Conservation (phyloP, 192 early-diverging fungal genomes). For the Coemansia sp. region DNA sequence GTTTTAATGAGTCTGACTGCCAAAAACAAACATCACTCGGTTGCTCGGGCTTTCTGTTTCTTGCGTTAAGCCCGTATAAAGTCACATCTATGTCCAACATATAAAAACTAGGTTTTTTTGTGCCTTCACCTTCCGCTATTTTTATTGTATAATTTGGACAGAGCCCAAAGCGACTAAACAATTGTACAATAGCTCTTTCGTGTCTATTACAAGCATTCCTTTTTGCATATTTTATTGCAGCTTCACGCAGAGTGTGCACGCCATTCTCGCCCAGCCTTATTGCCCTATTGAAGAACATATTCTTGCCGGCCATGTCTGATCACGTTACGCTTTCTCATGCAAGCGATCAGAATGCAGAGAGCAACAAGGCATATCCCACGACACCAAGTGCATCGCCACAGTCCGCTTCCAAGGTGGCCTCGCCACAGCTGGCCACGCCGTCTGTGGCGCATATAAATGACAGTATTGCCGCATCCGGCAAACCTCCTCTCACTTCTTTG, state of each 20-base stretch:
- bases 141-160: conserved; percentile 25
- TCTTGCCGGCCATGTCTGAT: conserved; percentile 15
- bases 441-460: conserved; percentile 47
- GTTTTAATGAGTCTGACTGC: background rate
- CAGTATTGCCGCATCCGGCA: conserved; percentile 2
- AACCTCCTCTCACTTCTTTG: background rate
- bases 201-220: background rate
- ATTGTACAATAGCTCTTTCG: conserved; percentile 9
- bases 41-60: too few relatives aligned
- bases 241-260: background rate
- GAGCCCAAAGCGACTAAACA: background rate
- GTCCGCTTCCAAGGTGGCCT: conserved; percentile 14
- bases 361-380: conserved; percentile 15
- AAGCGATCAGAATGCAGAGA: conserved; percentile 37
- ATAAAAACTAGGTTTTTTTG: too few relatives aligned
- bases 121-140: background rate
- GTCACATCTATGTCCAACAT: too few relatives aligned
- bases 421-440: conserved; percentile 19
- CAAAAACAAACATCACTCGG: too few relatives aligned
- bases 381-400: conserved; percentile 9
- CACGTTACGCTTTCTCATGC: conserved; percentile 19
- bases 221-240: conserved; percentile 4
- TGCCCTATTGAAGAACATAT: background rate
- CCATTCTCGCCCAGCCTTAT: background rate
- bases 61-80: too few relatives aligned